Conservation (phyloP, 805 yeast genomes). For the Danielia oregonensis region DNA sequence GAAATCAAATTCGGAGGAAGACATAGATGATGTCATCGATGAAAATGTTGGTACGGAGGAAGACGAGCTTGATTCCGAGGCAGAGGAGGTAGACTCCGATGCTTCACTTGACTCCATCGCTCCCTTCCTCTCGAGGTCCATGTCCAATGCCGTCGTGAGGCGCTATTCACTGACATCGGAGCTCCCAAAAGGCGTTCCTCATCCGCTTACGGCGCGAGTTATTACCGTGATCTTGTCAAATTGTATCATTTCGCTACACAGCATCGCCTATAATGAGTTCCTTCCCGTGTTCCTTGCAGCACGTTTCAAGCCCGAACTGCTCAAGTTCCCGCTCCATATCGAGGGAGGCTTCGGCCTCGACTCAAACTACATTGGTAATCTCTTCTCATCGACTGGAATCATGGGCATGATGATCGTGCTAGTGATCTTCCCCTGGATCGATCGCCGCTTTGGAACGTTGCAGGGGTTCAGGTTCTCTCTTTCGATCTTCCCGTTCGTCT, state of each 20-base stretch:
- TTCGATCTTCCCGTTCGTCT: conserved; percentile 29
- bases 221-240: conserved; percentile 30
- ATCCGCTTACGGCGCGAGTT: conserved; percentile 28
- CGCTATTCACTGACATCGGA: conserved; percentile 13
- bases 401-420: conserved; percentile 31
- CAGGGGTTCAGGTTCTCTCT: conserved; percentile 29
- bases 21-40: no score
- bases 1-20: background rate
- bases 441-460: conserved; percentile 28
- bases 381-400: conserved; percentile 34
- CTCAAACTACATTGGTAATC: conserved; percentile 29
- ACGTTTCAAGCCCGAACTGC: conserved; percentile 20
- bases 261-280: conserved; percentile 31
- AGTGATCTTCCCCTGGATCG: conserved; percentile 31
- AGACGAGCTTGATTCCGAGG: background rate
- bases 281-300: conserved; percentile 37
- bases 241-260: conserved; percentile 32
- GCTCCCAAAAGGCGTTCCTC: background rate
- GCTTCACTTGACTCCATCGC: conserved; percentile 6
- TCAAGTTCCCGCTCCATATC: conserved; percentile 32
- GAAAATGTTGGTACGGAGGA: no score
- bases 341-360: conserved; percentile 36
- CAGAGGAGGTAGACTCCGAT: background rate
- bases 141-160: conserved; percentile 13
- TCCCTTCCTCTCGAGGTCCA: conserved; percentile 5